These are phyloP conservation scores for Flaveria floridana DNA, from an alignment of 140 eudicot species.

Conservation along the genomic window DNA sequence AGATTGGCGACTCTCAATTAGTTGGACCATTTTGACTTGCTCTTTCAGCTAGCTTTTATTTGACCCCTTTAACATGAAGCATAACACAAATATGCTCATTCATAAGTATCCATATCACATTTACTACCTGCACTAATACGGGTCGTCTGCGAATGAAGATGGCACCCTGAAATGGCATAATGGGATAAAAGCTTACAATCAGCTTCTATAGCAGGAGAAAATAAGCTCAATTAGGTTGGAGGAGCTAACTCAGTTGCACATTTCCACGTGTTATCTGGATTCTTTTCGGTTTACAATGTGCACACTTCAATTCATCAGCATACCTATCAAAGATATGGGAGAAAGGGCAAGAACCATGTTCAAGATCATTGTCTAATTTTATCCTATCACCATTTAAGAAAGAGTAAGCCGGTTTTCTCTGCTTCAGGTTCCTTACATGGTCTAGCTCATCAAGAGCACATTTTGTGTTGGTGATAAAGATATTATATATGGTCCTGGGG, in stretches of 20 bases:
- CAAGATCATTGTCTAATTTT: conserved; percentile 46
- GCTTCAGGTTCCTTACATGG: conserved; percentile 53
- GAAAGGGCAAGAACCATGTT: too few species aligned
- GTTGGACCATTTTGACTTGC: background rate
- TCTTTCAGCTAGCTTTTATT: background rate
- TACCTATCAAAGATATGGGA: too few species aligned
- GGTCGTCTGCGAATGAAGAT: background rate
- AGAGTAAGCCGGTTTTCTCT: conserved; percentile 37
- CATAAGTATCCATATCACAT: background rate
- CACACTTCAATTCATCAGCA: too few species aligned
- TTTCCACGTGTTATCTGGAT: too few species aligned
- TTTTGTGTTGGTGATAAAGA: conserved; percentile 54
- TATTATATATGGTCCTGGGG: conserved; percentile 70
- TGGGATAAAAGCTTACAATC: background rate
- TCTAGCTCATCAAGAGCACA: conserved; percentile 32
- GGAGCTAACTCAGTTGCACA: too few species aligned
- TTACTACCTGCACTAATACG: background rate
- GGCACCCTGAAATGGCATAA: background rate
- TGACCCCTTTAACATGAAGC: background rate
- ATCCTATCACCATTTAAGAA: conserved; percentile 17
- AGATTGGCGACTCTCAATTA: background rate
- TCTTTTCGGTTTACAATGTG: too few species aligned
- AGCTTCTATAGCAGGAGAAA: too few species aligned
- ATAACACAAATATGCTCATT: conserved; percentile 4
- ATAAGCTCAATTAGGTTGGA: too few species aligned